Evolutionary conservation across 2,329 filamentous ascomycete genomes (phyloP), one percentile per base, ranked within the genome.

Genomic region (Cercospora janseana): DNA sequence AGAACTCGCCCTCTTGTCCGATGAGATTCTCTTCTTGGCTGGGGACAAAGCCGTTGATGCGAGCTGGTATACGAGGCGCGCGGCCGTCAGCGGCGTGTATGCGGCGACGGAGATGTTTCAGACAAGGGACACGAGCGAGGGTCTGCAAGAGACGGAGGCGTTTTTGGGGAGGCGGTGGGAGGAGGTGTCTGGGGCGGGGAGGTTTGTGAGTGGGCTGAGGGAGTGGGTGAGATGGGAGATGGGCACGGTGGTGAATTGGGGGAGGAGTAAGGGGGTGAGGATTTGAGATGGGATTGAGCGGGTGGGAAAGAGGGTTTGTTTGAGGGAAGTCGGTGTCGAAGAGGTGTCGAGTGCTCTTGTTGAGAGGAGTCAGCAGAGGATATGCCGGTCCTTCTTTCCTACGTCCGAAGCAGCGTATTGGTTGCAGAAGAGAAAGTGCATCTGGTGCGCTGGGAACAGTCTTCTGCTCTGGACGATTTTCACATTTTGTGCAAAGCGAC

Each of bases 11-110:
- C 76, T 80, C 42, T 81, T 98, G 4, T 80, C 86, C n/a, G 92
- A 96, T 68, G 93, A 98, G 69, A 94, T 98, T 44, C 88, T 87
- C 78, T 90, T 87, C 64, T 80, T 95, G 3, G 82, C 92, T 0
- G 88, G 89, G 43, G 93, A 97, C 69, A 76, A 73, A 16, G 80
- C 84, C 16, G 87, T 96, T 53, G 91, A 97, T 69, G 80, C 82
- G 3, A 85, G 83, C 4, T 98, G 93, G 93, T 98, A 98, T 62
- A 83, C 83, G 2, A 86, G 85, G 66, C 77, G 85, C 3, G 76
- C 81, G 6, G 79, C 76, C 0, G 68, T 88, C 18, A 77, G 80
- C 0, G 77, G 78, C 2, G 76, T 87, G n/a, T 88, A 87, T 65
- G 88, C 88, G 1, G 70, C 71, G 4, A 69, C 85, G 49, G 93